A percentile compares a stretch with the other conserved stretches of the same genome.
phyloP scores from a whole-genome alignment of 805 yeast genomes.

The Wickerhamiella australiensis region DNA sequence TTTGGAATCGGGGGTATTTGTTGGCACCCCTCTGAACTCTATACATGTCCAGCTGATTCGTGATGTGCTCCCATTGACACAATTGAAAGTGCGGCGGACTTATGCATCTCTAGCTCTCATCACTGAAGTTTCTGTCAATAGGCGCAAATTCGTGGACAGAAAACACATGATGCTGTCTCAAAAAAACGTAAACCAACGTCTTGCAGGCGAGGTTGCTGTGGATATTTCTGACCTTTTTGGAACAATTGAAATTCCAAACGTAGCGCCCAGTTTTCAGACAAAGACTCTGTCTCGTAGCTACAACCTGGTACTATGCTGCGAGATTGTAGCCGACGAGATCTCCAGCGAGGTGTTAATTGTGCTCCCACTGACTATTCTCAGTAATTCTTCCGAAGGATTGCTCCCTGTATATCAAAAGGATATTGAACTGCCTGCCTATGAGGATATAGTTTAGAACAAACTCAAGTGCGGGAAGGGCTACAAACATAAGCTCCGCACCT shows the following conservation, averaged over 20 bases:
- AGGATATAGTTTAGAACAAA: background rate
- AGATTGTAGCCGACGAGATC: background rate
- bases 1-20: background rate
- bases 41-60: conserved; percentile 1
- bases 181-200: background rate
- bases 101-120: background rate
- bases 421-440: background rate
- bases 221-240: background rate
- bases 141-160: conserved; percentile 6
- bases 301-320: background rate
- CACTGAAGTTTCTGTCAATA: conserved; percentile 5
- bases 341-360: background rate
- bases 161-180: background rate
- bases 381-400: background rate
- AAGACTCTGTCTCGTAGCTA: conserved; percentile 6
- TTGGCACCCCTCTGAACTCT: background rate
- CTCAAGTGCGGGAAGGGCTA: background rate
- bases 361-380: background rate
- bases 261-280: background rate
- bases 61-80: conserved; percentile 4
- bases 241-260: background rate
- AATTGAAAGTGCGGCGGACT: background rate
- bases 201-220: conserved; percentile 4
- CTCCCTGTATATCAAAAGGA: conserved; percentile 4
- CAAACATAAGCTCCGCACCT: too few relatives aligned